Evolutionary conservation across 306 rosid genomes (phyloP).

Genomic region (Cucumis hystrix): DNA sequence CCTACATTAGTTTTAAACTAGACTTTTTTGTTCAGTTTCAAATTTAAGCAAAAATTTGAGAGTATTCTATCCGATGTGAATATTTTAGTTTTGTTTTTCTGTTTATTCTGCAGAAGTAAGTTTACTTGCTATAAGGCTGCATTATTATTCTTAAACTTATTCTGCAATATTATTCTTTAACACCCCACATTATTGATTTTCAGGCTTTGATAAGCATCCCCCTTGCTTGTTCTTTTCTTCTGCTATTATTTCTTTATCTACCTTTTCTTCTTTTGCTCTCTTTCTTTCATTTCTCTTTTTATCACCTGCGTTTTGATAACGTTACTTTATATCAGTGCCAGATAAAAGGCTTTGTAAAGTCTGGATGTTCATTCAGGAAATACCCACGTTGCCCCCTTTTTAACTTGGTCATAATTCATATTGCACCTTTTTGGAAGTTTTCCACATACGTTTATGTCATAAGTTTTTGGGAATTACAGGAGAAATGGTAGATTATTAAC

Average conservation of each 20-base stretch:
- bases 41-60: background rate
- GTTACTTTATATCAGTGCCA: conserved; percentile 15
- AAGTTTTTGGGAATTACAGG: background rate
- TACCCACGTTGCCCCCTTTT: background rate
- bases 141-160: too few relatives aligned
- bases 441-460: background rate
- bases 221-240: conserved; percentile 25
- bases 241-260: background rate
- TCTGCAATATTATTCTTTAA: too few relatives aligned
- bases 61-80: background rate
- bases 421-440: background rate
- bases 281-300: conserved; percentile 37
- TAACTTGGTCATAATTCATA: background rate
- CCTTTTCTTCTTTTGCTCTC: conserved; percentile 11
- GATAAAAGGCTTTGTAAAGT: background rate
- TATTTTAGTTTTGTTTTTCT: too few relatives aligned
- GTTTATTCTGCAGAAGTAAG: too few relatives aligned
- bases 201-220: conserved; percentile 79
- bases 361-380: background rate
- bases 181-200: too few relatives aligned
- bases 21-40: background rate
- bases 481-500: background rate
- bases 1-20: background rate
- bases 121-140: too few relatives aligned
- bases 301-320: conserved; percentile 37